These are phyloP conservation scores for Nigrospora oryzae DNA, from an alignment of 2,329 filamentous ascomycete species.

Conservation along the genomic window DNA sequence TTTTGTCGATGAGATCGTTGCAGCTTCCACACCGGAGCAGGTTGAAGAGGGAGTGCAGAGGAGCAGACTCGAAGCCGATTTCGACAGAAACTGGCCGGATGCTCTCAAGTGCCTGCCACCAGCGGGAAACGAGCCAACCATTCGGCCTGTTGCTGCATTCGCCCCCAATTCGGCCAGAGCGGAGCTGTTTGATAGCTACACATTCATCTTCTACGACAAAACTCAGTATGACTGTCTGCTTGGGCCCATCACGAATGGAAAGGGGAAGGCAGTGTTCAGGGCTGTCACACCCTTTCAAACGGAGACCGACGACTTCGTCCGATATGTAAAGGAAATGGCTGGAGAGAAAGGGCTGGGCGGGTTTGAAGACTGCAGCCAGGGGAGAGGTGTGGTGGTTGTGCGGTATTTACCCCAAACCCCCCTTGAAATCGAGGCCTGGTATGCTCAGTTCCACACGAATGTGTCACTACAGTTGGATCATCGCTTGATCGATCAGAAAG, in stretches of 20 bases:
- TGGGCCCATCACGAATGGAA: conserved; percentile 66
- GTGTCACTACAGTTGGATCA: conserved; percentile 70
- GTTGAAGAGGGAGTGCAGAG: conserved; percentile 37
- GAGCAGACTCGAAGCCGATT: conserved; percentile 66
- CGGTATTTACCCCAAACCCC: conserved; percentile 57
- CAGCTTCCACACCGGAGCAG: conserved; percentile 43
- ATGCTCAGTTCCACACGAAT: conserved; percentile 55
- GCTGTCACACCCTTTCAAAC: conserved; percentile 55
- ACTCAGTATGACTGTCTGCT: conserved; percentile 69
- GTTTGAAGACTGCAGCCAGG: conserved; percentile 54
- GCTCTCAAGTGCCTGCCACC: conserved; percentile 64
- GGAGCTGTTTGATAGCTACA: conserved; percentile 77
- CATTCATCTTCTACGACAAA: conserved; percentile 76
- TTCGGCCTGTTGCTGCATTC: conserved; percentile 61
- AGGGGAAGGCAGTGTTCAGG: conserved; percentile 71
- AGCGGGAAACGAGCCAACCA: conserved; percentile 64
- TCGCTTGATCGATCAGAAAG: conserved; percentile 77
- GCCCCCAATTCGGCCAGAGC: conserved; percentile 57
- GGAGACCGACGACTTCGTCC: conserved; percentile 65
- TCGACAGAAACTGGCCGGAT: conserved; percentile 71
- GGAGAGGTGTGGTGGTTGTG: conserved; percentile 70
- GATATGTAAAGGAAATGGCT: conserved; percentile 65
- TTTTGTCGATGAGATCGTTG: conserved; percentile 66
- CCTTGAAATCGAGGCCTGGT: conserved; percentile 53
- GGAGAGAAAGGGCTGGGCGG: conserved; percentile 64